Conservation (phyloP, 495 filamentous ascomycete genomes). For the Xylaria palmicola region DNA sequence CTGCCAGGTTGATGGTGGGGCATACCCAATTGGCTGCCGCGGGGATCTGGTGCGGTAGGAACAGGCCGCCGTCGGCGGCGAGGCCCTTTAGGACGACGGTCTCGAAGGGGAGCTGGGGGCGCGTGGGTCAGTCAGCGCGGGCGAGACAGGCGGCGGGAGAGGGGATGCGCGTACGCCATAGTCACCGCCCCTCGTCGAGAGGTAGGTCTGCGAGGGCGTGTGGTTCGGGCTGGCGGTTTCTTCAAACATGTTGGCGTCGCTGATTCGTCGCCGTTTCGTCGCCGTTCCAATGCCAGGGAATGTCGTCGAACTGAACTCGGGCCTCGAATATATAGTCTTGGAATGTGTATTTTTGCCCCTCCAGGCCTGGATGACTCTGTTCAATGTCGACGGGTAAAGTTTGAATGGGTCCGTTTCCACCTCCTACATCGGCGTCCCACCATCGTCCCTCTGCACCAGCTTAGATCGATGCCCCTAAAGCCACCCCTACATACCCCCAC, state of each 20-base stretch:
- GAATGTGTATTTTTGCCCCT: not conserved
- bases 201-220: constrained; percentile 71
- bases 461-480: not conserved
- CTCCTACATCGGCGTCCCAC: constrained; percentile 17
- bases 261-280: not conserved
- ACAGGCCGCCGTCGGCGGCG: constrained; percentile 84
- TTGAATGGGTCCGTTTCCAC: not conserved
- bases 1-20: no score
- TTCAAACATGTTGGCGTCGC: constrained; percentile 15
- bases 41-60: constrained; percentile 83
- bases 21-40: constrained; percentile 56
- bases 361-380: constrained; percentile 2
- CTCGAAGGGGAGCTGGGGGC: constrained; percentile 80
- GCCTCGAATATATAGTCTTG: not conserved
- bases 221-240: constrained; percentile 35
- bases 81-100: constrained; percentile 88
- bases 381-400: not conserved
- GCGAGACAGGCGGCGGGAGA: not conserved
- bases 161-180: constrained; percentile 60
- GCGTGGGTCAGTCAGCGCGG: not conserved
- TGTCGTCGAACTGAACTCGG: not conserved
- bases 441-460: not conserved
- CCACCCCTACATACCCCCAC: no score
- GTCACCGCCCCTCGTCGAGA: constrained; percentile 77
- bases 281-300: not conserved